Base-by-base conservation (phyloP, 306 rosid genomes). In the Vigna mungo region DNA sequence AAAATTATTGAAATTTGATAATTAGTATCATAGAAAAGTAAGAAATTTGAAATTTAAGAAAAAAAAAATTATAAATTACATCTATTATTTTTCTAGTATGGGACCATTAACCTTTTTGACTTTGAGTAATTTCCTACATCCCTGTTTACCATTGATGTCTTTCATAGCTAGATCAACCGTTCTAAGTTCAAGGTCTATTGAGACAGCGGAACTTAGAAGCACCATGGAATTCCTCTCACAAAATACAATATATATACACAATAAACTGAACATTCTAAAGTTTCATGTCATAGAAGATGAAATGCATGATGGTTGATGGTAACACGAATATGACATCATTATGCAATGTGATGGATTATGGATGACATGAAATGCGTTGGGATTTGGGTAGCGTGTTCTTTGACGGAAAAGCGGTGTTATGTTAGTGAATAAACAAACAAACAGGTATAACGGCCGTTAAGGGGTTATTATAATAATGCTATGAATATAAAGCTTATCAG, bases 341-440 rank as follows among this genome's bases (percentile, higher is more conserved):
- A 12, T 44, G 56, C 53, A 14, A 41, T 70, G 32, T 34, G 71
- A 48, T 58, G 23, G 14, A 30, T 58, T 71, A 69, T 54, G 47
- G 55, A 74, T 69, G 80, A 14, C 67, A 47, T 74, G 71, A 11
- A 27, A 53, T 53, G 81, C 76, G 11, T 81, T 1, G 72, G 72
- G 80, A 46, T 43, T 82, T 8, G 80, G 58, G 55, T 75, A 80
- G 32, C 73, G 71, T 25, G 3, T 71, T 64, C 25, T 43, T 56
- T 60, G 68, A 87, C 91, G 80, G 77, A 68, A 66, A 67, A 48
- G 48, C 21, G 20, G 83, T 74, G 84, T 87, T 80, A 75, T 12
- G 53, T 46, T 16, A 62, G 47, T 36, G 68, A 62, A 3, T 32
- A 30, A 4, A 30, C 34, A 30, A 30, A 30, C 21, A 61, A 59